Evolutionary conservation across 2,329 filamentous ascomycete genomes (phyloP).

Genomic region (Cordyceps pruinosa): DNA sequence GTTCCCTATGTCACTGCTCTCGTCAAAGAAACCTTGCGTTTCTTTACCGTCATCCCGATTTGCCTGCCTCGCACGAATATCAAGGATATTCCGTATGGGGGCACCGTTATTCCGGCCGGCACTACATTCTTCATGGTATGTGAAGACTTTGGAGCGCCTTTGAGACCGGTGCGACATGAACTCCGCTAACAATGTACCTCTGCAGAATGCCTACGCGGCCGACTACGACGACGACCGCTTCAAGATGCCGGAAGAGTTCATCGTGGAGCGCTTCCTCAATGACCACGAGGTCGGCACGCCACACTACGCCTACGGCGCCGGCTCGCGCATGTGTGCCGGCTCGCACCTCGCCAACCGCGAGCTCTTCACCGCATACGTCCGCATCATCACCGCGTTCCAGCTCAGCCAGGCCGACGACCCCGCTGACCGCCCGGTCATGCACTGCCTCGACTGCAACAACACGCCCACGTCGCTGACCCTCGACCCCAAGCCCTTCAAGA

Average conservation of each 20-base stretch:
- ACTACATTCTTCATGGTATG: slow-evolving; percentile 72
- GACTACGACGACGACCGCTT: slow-evolving; percentile 67
- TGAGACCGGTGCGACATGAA: too few species aligned
- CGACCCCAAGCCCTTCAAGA: slow-evolving; percentile 57
- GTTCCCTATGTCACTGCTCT: slow-evolving; percentile 70
- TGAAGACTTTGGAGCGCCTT: too few species aligned
- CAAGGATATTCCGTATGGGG: slow-evolving; percentile 64
- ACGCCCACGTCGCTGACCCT: slow-evolving; percentile 53
- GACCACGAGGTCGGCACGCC: slow-evolving; percentile 49
- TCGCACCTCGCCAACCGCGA: slow-evolving; percentile 57
- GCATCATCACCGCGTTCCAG: slow-evolving; percentile 52
- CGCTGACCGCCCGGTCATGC: slow-evolving; percentile 44
- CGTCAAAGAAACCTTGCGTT: slow-evolving; percentile 71
- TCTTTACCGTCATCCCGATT: slow-evolving; percentile 74
- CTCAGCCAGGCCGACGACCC: slow-evolving; percentile 41
- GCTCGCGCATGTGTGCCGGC: slow-evolving; percentile 57
- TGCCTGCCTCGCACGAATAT: slow-evolving; percentile 66
- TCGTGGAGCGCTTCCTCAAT: slow-evolving; percentile 63
- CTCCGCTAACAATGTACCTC: background rate
- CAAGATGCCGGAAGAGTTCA: slow-evolving; percentile 53
- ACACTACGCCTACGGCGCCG: slow-evolving; percentile 57
- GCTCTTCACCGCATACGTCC: slow-evolving; percentile 53
- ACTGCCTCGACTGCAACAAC: slow-evolving; percentile 50
- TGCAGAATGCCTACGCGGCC: slow-evolving; percentile 63
- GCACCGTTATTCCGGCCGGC: slow-evolving; percentile 61